Conservation (phyloP, 345 rosid genomes). For the Salix dunnii region DNA sequence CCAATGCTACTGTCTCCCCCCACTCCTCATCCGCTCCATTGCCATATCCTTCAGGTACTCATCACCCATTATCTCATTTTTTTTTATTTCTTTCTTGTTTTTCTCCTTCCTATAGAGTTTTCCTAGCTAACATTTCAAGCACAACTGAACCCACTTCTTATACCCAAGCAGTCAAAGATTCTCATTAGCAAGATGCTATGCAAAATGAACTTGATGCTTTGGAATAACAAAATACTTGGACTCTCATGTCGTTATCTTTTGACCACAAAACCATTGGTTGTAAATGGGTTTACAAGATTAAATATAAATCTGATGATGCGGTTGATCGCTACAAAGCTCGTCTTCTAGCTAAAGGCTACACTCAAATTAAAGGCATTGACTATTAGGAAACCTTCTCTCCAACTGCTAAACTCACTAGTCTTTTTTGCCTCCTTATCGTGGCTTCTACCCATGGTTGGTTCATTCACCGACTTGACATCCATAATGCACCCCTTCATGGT, state of each 20-base stretch:
- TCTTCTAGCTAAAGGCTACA: neutral
- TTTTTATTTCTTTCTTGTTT: neutral
- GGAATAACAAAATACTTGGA: neutral
- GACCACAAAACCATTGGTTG: neutral
- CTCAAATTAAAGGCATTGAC: neutral
- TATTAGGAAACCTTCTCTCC: neutral
- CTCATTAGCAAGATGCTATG: neutral
- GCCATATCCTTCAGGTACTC: too few species aligned
- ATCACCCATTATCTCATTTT: neutral
- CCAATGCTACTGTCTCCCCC: too few species aligned
- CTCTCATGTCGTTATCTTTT: neutral
- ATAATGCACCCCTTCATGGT: too few species aligned
- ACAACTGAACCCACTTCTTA: neutral
- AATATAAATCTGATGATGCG: neutral
- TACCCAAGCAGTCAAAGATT: neutral
- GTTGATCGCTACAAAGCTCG: neutral
- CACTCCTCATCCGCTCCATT: rapidly evolving
- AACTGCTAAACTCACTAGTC: neutral
- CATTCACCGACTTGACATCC: neutral
- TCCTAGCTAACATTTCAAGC: too few species aligned
- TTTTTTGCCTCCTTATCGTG: neutral
- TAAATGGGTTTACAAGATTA: conserved; percentile 7
- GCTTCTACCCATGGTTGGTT: neutral
- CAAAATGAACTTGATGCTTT: neutral
- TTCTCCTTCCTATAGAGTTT: too few species aligned